Conservation (phyloP, 2,329 filamentous ascomycete genomes). For the Claviceps pazoutovae region DNA sequence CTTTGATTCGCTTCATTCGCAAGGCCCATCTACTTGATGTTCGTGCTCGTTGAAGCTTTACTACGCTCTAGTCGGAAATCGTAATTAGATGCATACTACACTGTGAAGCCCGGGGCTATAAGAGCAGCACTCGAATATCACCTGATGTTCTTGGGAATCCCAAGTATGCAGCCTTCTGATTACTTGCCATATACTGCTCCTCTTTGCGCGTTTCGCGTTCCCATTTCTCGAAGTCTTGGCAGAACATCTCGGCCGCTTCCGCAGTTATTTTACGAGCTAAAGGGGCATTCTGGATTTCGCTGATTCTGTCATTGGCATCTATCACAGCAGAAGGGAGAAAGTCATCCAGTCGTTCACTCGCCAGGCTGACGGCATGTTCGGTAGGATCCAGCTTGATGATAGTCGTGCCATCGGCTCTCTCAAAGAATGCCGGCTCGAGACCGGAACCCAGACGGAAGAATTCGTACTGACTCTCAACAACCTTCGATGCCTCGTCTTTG, state of each 20-base stretch:
- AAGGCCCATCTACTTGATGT: too few relatives aligned
- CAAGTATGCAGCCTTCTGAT: conserved; percentile 15
- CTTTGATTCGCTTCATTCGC: too few relatives aligned
- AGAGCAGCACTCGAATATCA: conserved; percentile 46
- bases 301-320: conserved; percentile 75
- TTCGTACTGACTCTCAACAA: conserved; percentile 53
- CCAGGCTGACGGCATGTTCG: conserved; percentile 40
- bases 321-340: conserved; percentile 88
- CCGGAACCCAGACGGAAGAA: conserved; percentile 69
- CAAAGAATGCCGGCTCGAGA: conserved; percentile 47
- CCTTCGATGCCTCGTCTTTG: conserved; percentile 36
- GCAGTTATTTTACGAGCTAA: conserved; percentile 67
- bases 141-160: conserved; percentile 45
- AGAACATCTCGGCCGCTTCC: conserved; percentile 71
- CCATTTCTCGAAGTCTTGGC: conserved; percentile 60
- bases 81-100: too few relatives aligned
- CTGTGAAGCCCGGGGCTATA: background rate
- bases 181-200: conserved; percentile 19
- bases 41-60: too few relatives aligned
- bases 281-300: conserved; percentile 55
- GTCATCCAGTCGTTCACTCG: conserved; percentile 68
- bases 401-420: conserved; percentile 25
- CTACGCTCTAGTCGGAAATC: too few relatives aligned
- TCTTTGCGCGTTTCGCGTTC: conserved; percentile 34
- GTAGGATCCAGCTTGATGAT: conserved; percentile 30